A percentile compares a stretch with the other conserved stretches of the same genome.
These are phyloP conservation scores for Closterium sp. DNA, from an alignment of 139 green algal species.

Conservation along the genomic window DNA sequence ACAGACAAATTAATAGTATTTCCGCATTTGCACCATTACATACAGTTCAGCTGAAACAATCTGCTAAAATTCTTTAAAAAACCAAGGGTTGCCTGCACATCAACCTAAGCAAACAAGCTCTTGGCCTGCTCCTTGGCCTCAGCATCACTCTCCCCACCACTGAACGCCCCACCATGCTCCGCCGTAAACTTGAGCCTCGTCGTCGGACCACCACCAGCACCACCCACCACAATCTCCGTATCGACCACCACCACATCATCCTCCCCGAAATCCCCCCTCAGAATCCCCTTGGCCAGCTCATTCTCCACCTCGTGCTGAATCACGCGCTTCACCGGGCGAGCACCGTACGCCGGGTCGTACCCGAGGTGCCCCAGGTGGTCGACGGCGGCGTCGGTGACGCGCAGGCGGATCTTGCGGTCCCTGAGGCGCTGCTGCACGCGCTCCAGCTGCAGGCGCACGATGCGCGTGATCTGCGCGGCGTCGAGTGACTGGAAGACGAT, in stretches of 20 bases:
- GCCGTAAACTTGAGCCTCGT: conserved; percentile 16
- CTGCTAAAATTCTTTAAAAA: too few species aligned
- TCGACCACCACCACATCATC: conserved; percentile 71
- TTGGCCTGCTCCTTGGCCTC: not conserved
- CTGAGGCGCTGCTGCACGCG: conserved; percentile 72
- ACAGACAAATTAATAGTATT: too few species aligned
- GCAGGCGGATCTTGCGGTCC: conserved; percentile 86
- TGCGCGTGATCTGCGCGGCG: conserved; percentile 74
- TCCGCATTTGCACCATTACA: too few species aligned
- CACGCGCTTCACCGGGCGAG: conserved; percentile 93
- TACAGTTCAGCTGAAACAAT: too few species aligned
- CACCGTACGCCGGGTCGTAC: conserved; percentile 92
- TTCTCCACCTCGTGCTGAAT: conserved; percentile 96
- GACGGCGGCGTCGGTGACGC: conserved; percentile 65
- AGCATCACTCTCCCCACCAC: not conserved
- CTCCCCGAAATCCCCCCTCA: conserved; percentile 72
- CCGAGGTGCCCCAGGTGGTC: conserved; percentile 74
- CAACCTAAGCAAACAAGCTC: conserved; percentile 18
- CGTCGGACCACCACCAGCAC: conserved; percentile 4
- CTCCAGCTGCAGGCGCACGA: conserved; percentile 70
- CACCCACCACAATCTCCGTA: conserved; percentile 18
- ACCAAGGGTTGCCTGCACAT: not conserved
- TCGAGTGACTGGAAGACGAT: conserved; percentile 89
- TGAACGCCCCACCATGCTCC: not conserved
- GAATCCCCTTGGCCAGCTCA: conserved; percentile 76